Conservation (phyloP, 1,284 basidiomycete species). For the Phellopilus nigrolimitatus region DNA sequence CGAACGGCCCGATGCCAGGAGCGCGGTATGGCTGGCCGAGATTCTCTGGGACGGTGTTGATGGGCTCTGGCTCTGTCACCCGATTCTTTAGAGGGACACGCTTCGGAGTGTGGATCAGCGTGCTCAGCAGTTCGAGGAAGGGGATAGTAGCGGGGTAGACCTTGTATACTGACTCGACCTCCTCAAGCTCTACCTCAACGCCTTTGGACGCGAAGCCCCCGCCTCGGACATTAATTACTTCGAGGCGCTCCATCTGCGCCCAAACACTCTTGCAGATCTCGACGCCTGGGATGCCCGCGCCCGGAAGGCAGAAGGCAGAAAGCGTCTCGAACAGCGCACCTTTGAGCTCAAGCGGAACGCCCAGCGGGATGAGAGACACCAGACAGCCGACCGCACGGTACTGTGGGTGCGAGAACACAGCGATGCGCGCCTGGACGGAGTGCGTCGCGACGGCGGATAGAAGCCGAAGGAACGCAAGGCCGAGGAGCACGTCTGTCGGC, state of each 20-base stretch:
- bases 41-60: slow-evolving; percentile 72
- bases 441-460: slow-evolving; percentile 75
- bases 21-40: slow-evolving; percentile 72
- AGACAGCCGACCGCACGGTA: slow-evolving; percentile 78
- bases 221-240: slow-evolving; percentile 74
- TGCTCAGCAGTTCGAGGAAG: slow-evolving; percentile 80
- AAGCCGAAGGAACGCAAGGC: slow-evolving; percentile 78
- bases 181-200: slow-evolving; percentile 78
- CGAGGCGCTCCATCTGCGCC: slow-evolving; percentile 77
- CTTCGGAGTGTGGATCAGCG: slow-evolving; percentile 76
- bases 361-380: slow-evolving; percentile 73
- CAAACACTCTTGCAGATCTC: slow-evolving; percentile 82
- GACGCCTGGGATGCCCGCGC: slow-evolving; percentile 64
- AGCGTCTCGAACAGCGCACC: slow-evolving; percentile 82
- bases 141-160: slow-evolving; percentile 85
- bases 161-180: slow-evolving; percentile 76
- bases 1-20: slow-evolving; percentile 75
- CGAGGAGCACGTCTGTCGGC: slow-evolving; percentile 73
- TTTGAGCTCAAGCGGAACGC: slow-evolving; percentile 88
- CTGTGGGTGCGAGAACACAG: slow-evolving; percentile 74
- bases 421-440: slow-evolving; percentile 75
- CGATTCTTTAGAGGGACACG: slow-evolving; percentile 56
- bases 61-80: slow-evolving; percentile 53
- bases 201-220: slow-evolving; percentile 47
- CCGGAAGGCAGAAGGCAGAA: slow-evolving; percentile 79